Evolutionary conservation across 1,139 yeast species (phyloP).

Genomic region (Geotrichum klebahnii): DNA sequence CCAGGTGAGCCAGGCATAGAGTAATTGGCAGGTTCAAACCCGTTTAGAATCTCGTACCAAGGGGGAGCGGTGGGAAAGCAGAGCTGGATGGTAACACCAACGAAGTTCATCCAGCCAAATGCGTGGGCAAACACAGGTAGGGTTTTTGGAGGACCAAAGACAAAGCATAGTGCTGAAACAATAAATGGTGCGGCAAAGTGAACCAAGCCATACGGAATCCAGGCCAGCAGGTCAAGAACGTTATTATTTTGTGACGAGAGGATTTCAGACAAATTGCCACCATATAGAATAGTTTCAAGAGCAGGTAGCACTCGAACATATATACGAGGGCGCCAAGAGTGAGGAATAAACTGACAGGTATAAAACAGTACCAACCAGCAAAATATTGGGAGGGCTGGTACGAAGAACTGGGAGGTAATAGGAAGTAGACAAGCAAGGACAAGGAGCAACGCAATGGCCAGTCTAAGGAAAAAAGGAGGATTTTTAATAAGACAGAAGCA

Average conservation of each 20-base stretch:
- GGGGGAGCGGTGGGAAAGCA: slow-evolving; percentile 96
- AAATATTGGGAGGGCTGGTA: slow-evolving; percentile 78
- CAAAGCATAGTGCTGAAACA: slow-evolving; percentile 70
- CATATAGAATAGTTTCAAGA: slow-evolving; percentile 87
- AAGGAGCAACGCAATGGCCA: slow-evolving; percentile 32
- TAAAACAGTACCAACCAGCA: slow-evolving; percentile 87
- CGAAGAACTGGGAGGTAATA: slow-evolving; percentile 76
- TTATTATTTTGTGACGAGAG: slow-evolving; percentile 70
- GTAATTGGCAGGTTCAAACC: slow-evolving; percentile 86
- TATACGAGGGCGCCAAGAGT: slow-evolving; percentile 79
- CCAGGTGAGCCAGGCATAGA: slow-evolving; percentile 95
- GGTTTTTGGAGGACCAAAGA: slow-evolving; percentile 91
- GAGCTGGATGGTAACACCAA: slow-evolving; percentile 79
- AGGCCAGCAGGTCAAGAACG: slow-evolving; percentile 75
- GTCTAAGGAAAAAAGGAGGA: slow-evolving; percentile 45
- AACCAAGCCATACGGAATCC: slow-evolving; percentile 92
- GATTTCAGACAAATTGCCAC: slow-evolving; percentile 85
- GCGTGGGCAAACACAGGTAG: slow-evolving; percentile 87
- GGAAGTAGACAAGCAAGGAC: slow-evolving; percentile 56
- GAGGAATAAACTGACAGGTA: slow-evolving; percentile 72
- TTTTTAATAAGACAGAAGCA: slow-evolving; percentile 52
- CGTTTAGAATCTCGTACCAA: slow-evolving; percentile 88
- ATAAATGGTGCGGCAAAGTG: slow-evolving; percentile 90
- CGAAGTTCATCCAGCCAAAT: slow-evolving; percentile 91
- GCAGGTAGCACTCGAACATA: slow-evolving; percentile 90